Conservation (phyloP, 495 filamentous ascomycete genomes). For the Penicillium steckii region DNA sequence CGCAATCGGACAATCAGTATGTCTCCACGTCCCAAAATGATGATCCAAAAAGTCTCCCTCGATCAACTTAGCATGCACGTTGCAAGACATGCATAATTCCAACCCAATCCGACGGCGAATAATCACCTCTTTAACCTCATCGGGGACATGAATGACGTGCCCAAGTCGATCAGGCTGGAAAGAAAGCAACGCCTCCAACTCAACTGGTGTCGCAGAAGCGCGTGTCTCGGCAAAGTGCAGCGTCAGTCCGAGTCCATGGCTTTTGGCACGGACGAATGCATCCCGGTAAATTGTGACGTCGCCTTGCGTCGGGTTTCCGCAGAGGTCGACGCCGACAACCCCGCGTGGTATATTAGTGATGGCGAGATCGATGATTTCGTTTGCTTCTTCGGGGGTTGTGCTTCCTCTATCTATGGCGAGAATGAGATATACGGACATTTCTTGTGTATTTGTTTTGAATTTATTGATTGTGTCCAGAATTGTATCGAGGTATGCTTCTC, state of each 20-base stretch:
- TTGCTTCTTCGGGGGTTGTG: constrained; percentile 54
- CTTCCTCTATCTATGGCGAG: constrained; percentile 70
- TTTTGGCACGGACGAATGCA: constrained; percentile 55
- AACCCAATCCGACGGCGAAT: constrained; percentile 53
- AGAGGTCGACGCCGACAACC: constrained; percentile 78
- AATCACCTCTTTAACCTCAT: constrained; percentile 56
- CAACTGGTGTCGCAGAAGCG: constrained; percentile 48
- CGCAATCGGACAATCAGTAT: constrained; percentile 50
- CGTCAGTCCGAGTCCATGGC: constrained; percentile 58
- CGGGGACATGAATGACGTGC: constrained; percentile 74
- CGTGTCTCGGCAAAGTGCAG: constrained; percentile 76
- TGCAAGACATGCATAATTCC: constrained; percentile 79
- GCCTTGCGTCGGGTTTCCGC: constrained; percentile 69
- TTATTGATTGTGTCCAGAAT: constrained; percentile 58
- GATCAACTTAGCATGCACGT: constrained; percentile 75
- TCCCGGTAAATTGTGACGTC: constrained; percentile 55
- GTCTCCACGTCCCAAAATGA: constrained; percentile 70
- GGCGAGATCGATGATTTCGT: constrained; percentile 62
- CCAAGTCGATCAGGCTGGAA: constrained; percentile 71
- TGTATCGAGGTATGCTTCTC: constrained; percentile 61
- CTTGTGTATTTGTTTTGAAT: constrained; percentile 30
- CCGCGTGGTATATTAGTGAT: constrained; percentile 50
- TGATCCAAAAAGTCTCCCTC: constrained; percentile 64
- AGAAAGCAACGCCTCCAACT: constrained; percentile 60
- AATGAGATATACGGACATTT: constrained; percentile 63